Evolutionary conservation across 2,329 filamentous ascomycete genomes (phyloP), one percentile per base, ranked within the genome.

Genomic region (Colletotrichum gloeosporioides): DNA sequence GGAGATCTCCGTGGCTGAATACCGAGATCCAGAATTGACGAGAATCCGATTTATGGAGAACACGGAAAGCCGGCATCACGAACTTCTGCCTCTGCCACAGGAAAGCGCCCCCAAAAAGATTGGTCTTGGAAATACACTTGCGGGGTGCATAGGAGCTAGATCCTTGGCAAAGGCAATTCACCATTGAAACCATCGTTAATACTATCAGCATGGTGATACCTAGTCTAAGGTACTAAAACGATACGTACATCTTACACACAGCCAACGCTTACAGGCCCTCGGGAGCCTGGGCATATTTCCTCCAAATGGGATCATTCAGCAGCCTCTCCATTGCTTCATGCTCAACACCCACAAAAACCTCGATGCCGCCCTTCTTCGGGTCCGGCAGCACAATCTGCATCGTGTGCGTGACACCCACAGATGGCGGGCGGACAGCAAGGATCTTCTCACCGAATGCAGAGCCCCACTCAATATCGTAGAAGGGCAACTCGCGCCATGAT

Each of bases 391-490:
- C 80, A 16, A 84, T 78, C 29, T 82, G 82, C 36, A 79, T 72
- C 3, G 83, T 83, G 49, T 85, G 84, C 63, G 84, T 81, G 13
- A 82, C 73, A 8, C 83, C 83, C 8, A 83, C 77, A 63, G 81
- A 80, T 1, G 83, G 83, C n/a, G 77, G 73, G 6, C 84, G 80
- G 8, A 85, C 77, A 2, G 83, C 80, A 55, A 82, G 73, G 63
- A 85, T 82, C 7, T 76, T 79, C 6, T 78, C 76, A 1, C 72
- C 72, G 8, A 74, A 29, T 7, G 83, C 82, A 10, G 85, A 29
- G 12, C 84, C 84, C 83, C 83, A 85, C 15, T 83, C 79, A 22
- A 85, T 68, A 15, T 74, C 79, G 67, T 85, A 85, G n/a, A 85
- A 74, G 15, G 80, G 77, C 32, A 85, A 82, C 31, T 81, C 81